These are phyloP conservation scores for Schizothecium vesticola DNA, from an alignment of 495 filamentous ascomycete species.

Conservation along the genomic window DNA sequence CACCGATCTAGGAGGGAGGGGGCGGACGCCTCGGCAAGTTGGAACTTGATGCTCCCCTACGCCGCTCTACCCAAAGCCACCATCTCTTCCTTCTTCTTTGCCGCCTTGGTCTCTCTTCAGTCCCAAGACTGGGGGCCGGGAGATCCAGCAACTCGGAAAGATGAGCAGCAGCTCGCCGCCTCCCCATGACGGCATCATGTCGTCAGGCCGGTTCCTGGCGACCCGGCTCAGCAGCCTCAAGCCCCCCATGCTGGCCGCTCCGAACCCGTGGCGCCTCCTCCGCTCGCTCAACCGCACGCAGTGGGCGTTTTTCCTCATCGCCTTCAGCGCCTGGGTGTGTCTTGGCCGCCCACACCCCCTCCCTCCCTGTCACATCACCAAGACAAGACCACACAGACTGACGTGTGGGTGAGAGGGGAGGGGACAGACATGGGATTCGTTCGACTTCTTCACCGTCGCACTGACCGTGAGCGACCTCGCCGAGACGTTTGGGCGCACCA, in stretches of 20 bases:
- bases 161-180: conserved; percentile 7
- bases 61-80: not conserved
- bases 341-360: not conserved
- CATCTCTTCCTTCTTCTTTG: not conserved
- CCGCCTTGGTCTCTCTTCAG: not conserved
- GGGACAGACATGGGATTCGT: conserved; percentile 70
- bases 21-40: not conserved
- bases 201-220: conserved; percentile 54
- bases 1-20: not conserved
- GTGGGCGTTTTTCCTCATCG: conserved; percentile 80
- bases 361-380: too few relatives aligned
- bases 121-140: not conserved
- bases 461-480: conserved; percentile 66
- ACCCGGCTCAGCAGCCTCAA: conserved; percentile 69
- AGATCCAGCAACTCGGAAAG: not conserved
- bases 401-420: conserved; percentile 4
- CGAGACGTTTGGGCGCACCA: conserved; percentile 57
- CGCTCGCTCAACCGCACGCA: conserved; percentile 65
- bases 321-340: conserved; percentile 63
- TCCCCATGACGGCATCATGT: conserved; percentile 46
- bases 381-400: not conserved
- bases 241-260: conserved; percentile 70
- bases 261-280: conserved; percentile 71
- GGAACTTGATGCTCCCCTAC: not conserved
- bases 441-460: conserved; percentile 89